These are phyloP conservation scores for Macrophomina phaseolina DNA, from an alignment of 2,329 filamentous ascomycete species.

Conservation along the genomic window DNA sequence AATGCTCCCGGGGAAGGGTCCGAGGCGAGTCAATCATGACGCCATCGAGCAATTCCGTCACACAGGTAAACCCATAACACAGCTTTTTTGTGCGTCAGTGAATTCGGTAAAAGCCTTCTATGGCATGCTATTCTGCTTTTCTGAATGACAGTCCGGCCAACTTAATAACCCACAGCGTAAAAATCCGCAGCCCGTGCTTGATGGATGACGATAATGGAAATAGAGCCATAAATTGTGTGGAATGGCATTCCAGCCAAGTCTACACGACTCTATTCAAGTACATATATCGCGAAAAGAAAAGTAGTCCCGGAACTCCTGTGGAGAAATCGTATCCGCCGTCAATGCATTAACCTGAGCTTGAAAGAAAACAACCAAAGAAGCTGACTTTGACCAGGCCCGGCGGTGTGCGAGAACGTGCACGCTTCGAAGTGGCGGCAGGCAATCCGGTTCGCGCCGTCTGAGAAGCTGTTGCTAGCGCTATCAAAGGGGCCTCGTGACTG, in stretches of 20 bases:
- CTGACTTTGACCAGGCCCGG: neutral
- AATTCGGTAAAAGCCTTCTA: too few relatives aligned
- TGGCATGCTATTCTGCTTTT: too few relatives aligned
- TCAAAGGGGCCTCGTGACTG: too few relatives aligned
- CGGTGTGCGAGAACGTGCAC: too few relatives aligned
- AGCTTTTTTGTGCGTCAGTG: too few relatives aligned
- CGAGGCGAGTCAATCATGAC: neutral
- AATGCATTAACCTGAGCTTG: constrained; percentile 14
- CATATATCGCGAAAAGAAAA: neutral
- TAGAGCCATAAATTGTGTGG: neutral
- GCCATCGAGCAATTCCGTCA: too few relatives aligned
- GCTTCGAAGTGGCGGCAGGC: too few relatives aligned
- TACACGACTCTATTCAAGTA: neutral
- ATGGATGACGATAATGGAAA: neutral
- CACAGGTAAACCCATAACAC: too few relatives aligned
- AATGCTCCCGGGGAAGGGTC: neutral
- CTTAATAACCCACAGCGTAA: neutral
- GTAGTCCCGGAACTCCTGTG: neutral
- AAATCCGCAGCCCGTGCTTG: neutral
- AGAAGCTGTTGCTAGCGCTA: too few relatives aligned
- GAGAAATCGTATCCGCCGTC: constrained; percentile 2
- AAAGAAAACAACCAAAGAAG: neutral
- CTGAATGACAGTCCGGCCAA: neutral
- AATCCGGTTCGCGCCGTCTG: too few relatives aligned
- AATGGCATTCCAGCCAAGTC: neutral